phyloP scores from a whole-genome alignment of 176 grass and related monocot genomes.

The Oryza officinalis region DNA sequence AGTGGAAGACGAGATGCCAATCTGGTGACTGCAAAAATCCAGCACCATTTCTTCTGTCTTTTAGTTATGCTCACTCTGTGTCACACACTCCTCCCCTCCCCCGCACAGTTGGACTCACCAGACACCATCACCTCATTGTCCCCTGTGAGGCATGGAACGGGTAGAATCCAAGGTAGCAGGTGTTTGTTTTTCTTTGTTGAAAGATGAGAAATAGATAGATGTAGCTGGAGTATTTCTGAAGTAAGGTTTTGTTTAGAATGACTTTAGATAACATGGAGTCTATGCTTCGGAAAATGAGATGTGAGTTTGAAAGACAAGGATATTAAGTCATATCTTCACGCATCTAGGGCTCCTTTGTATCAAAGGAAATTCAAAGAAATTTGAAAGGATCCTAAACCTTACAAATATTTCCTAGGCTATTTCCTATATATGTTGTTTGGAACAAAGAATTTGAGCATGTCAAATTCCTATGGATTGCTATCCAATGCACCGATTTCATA shows the following conservation, averaged over 20 bases:
- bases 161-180: not conserved
- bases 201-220: not conserved
- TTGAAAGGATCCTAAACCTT: no score
- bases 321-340: not conserved
- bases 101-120: constrained; percentile 8
- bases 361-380: no score
- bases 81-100: constrained; percentile 19
- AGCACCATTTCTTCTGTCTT: constrained; percentile 12
- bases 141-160: not conserved
- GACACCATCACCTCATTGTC: not conserved
- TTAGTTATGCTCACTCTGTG: not conserved
- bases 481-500: no score
- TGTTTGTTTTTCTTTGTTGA: not conserved
- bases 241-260: not conserved
- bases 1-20: constrained; percentile 44
- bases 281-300: not conserved
- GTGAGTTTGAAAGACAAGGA: not conserved
- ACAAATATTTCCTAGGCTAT: no score
- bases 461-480: no score
- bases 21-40: constrained; percentile 17
- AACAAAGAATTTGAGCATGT: no score
- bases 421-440: no score
- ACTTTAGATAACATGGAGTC: no score
- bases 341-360: not conserved
- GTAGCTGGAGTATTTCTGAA: no score